A percentile compares a stretch with the other conserved stretches of the same genome.
Conservation (phyloP, 164 flowering plant genomes). For the Santalum album region DNA sequence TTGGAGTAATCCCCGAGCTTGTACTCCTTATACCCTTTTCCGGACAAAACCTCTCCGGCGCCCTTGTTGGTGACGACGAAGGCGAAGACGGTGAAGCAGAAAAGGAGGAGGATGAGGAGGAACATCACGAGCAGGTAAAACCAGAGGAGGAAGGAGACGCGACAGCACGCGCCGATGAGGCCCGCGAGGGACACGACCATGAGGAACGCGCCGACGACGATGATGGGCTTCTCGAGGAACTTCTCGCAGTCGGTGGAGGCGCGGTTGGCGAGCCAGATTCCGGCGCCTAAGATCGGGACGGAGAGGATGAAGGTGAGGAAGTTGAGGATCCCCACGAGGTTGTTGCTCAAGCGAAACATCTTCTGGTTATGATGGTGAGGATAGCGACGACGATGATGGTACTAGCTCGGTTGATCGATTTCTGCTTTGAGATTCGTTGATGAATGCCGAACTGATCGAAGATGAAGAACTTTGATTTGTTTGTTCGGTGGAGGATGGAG, state of each 20-base stretch:
- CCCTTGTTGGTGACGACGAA: slow-evolving; percentile 70
- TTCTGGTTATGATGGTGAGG: no score
- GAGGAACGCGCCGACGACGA: slow-evolving; percentile 48
- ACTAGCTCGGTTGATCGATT: no score
- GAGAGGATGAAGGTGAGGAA: slow-evolving; percentile 51
- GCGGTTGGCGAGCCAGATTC: slow-evolving; percentile 49
- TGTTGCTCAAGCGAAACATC: slow-evolving; percentile 36
- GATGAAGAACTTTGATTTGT: no score
- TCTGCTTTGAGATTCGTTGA: no score
- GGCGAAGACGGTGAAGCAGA: slow-evolving; percentile 58
- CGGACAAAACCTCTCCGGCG: slow-evolving; percentile 41
- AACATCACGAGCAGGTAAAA: slow-evolving; percentile 64
- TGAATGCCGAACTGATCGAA: no score
- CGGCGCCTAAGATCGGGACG: slow-evolving; percentile 49
- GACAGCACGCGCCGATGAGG: slow-evolving; percentile 53
- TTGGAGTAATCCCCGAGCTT: slow-evolving; percentile 55
- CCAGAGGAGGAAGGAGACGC: slow-evolving; percentile 58
- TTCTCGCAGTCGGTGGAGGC: slow-evolving; percentile 51
- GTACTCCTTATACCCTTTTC: slow-evolving; percentile 55
- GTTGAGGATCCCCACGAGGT: slow-evolving; percentile 45
- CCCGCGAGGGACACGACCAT: slow-evolving; percentile 62
- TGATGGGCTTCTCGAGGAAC: slow-evolving; percentile 44
- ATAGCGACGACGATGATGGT: no score
- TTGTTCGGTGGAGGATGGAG: no score
- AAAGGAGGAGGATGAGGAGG: slow-evolving; percentile 39